These are phyloP conservation scores for Quambalaria eucalypti DNA, from an alignment of 1,284 basidiomycete genomes.

Conservation along the genomic window DNA sequence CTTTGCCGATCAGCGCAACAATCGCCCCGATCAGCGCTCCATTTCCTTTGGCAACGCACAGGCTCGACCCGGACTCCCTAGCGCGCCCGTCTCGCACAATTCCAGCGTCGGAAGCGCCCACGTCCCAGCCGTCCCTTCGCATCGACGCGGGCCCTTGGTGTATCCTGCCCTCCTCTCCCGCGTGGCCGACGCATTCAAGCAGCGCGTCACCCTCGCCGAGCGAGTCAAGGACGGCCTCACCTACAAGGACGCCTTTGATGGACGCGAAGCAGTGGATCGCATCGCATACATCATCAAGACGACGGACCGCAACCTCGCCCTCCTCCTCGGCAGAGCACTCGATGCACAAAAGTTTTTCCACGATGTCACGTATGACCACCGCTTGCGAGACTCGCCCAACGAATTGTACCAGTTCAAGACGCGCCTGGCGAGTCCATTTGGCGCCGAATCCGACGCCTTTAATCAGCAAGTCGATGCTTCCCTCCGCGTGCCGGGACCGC, in stretches of 20 bases:
- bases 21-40: conserved; percentile 18
- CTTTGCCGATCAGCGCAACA: conserved; percentile 10
- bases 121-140: conserved; percentile 5
- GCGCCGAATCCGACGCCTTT: conserved; percentile 13
- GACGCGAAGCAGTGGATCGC: conserved; percentile 88
- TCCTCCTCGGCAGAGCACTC: conserved; percentile 83
- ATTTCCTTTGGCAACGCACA: conserved; percentile 19
- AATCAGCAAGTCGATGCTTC: conserved; percentile 12
- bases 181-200: conserved; percentile 84
- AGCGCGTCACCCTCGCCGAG: conserved; percentile 68
- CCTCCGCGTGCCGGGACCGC: neutral
- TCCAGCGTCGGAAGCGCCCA: conserved; percentile 13
- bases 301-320: conserved; percentile 86
- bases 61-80: conserved; percentile 11
- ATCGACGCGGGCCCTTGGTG: conserved; percentile 52
- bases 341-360: conserved; percentile 99
- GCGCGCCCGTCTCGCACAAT: conserved; percentile 13
- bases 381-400: conserved; percentile 73
- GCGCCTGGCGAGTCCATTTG: conserved; percentile 19
- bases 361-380: conserved; percentile 96
- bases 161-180: conserved; percentile 90
- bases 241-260: conserved; percentile 93
- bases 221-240: conserved; percentile 86
- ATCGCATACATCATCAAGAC: conserved; percentile 97
- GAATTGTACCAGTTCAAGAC: conserved; percentile 85